Evolutionary conservation across 1,139 yeast species (phyloP), one percentile per base, ranked within the genome.

Genomic region (Saccharomyces hybrid): DNA sequence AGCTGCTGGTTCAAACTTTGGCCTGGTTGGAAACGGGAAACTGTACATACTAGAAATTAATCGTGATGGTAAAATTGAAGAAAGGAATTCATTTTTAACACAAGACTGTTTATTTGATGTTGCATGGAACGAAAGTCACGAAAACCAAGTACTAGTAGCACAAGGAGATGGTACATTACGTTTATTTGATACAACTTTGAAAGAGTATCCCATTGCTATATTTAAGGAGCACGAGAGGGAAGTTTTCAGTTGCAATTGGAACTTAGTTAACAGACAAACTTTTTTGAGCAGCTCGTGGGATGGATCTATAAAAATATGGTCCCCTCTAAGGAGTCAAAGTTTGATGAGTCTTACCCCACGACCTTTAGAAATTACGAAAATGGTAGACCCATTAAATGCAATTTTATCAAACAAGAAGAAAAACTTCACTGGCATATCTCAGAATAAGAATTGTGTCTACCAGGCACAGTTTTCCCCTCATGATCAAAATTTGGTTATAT

Each of bases 251-350:
- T 84, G 91, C 47, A 81, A 84, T 66, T 91, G 98, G 97, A 89
- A 88, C 70, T 70, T 87, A 64, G 84, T 86, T 2, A 91, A 87
- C 61, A 91, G 90, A 69, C 65, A 78, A 1, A 75, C 76, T 29
- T 88, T 91, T 69, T 82, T 86, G 46, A 79, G 93, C 21, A 79
- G 91, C 28, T 86, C 96, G 24, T 93, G 98, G 98, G 98, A 93
- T 70, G 97, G 97, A 0, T 76, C 86, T 1, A 80, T 91, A 51
- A 89, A 88, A 70, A 67, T 93, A 7, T 81, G 85, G 85, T 72
- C 83, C 0, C 93, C 96, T 0, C 72, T 73, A 32, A 75, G 93
- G 53, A 74, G 75, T 12, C 72, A 76, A 42, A 84, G 95, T 16
- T 57, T 89, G 53, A 52, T 80, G 56, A 88, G 96, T 0, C 72